Conservation (phyloP, 768 basidiomycete species). For the Phylloporus sp. region DNA sequence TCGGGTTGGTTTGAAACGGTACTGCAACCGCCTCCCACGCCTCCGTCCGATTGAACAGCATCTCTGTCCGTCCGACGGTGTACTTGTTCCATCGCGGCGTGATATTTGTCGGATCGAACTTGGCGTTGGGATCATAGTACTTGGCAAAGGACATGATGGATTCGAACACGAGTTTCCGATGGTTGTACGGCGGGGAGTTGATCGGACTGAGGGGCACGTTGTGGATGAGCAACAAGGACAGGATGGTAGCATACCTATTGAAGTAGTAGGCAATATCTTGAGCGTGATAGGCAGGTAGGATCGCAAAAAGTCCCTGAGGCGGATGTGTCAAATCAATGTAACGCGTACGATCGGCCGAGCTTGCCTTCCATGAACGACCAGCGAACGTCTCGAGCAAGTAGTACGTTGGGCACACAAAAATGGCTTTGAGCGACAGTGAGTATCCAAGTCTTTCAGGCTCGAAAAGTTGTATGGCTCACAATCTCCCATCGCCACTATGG, state of each 20-base stretch:
- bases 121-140: constrained; percentile 21
- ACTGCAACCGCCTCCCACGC: background rate
- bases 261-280: constrained; percentile 41
- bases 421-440: constrained; percentile 20
- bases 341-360: constrained; percentile 19
- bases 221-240: background rate
- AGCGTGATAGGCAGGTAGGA: constrained; percentile 31
- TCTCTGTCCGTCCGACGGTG: constrained; percentile 5
- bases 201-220: background rate
- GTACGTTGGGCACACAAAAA: constrained; percentile 36
- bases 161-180: constrained; percentile 23
- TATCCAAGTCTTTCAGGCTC: background rate
- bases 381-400: constrained; percentile 28
- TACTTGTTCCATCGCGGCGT: constrained; percentile 15
- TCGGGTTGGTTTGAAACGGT: constrained; percentile 4
- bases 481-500: constrained; percentile 38
- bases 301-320: constrained; percentile 29
- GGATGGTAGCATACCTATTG: constrained; percentile 14
- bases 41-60: constrained; percentile 15
- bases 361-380: constrained; percentile 32
- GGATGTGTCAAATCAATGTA: background rate
- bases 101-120: constrained; percentile 15
- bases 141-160: constrained; percentile 24
- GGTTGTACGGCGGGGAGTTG: constrained; percentile 19
- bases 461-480: constrained; percentile 25